Base-by-base conservation (phyloP, 768 basidiomycete genomes). In the Rhizopogon rudus region DNA sequence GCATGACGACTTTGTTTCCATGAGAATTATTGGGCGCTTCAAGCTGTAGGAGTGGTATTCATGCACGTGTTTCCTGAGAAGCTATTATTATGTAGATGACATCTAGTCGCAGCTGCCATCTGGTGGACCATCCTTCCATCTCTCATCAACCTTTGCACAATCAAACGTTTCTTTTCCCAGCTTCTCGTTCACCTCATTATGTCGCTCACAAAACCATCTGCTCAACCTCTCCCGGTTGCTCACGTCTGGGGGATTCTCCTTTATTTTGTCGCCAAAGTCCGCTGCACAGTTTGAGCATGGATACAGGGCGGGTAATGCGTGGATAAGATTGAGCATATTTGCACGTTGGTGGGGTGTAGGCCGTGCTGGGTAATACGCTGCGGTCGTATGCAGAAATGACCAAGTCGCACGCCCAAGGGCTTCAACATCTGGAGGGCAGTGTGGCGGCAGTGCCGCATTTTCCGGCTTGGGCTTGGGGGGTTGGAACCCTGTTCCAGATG, bases 321-420 rank as follows among this genome's bases (percentile, higher is more conserved):
- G 80, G 13, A 98, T 72, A 25, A 98, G 78, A 62, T 80, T 77
- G 35, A 91, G 75, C 94, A 98, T 98, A 60, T 90, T 85, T 29
- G 83, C 79, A 55, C 89, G 86, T 62, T 96, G 92, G 6, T 75
- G 73, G 1, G 84, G 77, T 0, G 86, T 82, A 1, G 96, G 92
- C 14, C 74, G 71, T n/a, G 87, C 83, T 28, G 96, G 94, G 72
- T 94, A 98, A 71, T 98, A 97, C 20, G 96, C 93, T 0, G 94
- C 95, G 5, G 96, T 88, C 8, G 93, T 87, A 65, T 98, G 96
- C 33, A 98, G 77, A 80, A 98, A 98, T 14, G 93, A 88, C 96
- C 96, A 98, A 1, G 96, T 96, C 44, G 95, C 88, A 48, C 85
- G 84, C 2, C 96, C 96, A 48, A 98, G 86, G 56, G 84, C 78